phyloP scores from a whole-genome alignment of 2,329 filamentous ascomycete species.

The Cryphonectria nitschkei region DNA sequence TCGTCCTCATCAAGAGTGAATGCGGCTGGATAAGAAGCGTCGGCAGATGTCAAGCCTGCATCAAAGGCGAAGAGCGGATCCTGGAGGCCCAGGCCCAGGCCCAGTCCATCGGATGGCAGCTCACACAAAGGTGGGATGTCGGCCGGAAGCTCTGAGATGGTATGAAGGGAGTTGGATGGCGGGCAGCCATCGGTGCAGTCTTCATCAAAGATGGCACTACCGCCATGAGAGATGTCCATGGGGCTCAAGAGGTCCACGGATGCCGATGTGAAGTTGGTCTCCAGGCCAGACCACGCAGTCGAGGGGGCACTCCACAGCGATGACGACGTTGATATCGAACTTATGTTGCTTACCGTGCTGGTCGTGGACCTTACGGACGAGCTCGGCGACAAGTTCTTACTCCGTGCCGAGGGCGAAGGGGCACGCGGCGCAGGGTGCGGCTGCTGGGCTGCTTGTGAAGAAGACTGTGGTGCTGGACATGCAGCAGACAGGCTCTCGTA shows the following conservation, averaged over 20 bases:
- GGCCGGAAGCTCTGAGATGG: constrained; percentile 48
- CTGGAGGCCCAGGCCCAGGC: constrained; percentile 36
- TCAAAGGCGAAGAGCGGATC: constrained; percentile 43
- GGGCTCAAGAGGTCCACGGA: constrained; percentile 45
- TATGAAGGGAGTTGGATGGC: constrained; percentile 33
- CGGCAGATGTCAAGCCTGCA: constrained; percentile 37
- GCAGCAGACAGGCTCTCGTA: constrained; percentile 15
- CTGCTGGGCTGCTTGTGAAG: background rate
- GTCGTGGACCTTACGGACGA: constrained; percentile 53
- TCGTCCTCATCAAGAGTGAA: constrained; percentile 41
- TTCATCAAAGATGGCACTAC: constrained; percentile 31
- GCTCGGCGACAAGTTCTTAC: constrained; percentile 51
- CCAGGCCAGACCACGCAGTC: constrained; percentile 45
- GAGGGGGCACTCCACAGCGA: constrained; percentile 50
- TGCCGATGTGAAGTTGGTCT: constrained; percentile 52
- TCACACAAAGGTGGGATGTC: constrained; percentile 40
- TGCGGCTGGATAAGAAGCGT: constrained; percentile 42
- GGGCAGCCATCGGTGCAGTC: constrained; percentile 31
- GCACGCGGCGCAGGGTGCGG: constrained; percentile 31
- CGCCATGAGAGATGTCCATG: constrained; percentile 36
- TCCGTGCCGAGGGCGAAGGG: constrained; percentile 36
- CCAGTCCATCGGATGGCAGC: constrained; percentile 36
- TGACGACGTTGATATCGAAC: constrained; percentile 50
- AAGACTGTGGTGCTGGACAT: constrained; percentile 1
- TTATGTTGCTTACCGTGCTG: constrained; percentile 40